Base-by-base conservation (phyloP, 768 basidiomycete species). In the Fibroporia radiculosa region DNA sequence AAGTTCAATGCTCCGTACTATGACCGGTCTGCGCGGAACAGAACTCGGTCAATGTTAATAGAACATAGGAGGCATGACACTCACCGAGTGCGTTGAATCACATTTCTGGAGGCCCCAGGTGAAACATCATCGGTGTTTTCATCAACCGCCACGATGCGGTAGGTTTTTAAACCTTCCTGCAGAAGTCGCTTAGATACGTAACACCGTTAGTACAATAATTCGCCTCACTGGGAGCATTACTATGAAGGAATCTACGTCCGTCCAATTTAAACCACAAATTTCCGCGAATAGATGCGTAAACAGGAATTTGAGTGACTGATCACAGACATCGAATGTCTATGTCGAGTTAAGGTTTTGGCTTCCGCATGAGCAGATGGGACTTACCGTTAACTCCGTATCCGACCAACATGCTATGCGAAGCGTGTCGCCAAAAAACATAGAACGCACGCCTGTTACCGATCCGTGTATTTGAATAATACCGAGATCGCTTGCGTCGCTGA, bases 401-500 rank as follows among this genome's bases (percentile, higher is more conserved):
- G 56, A 58, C 54, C 55, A 56, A 12, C 40, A 50, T 16, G 43
- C 37, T 0, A 52, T 49, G 24, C 51, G 44, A 2, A 52, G 38
- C 82, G 61, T 8, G 72, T 55, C 1, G 66, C 63, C 4, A 72
- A 71, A 32, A 72, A 40, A 31, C 54, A 28, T 55, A 49, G 33
- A 52, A 44, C 39, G 59, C 56, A 24, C 59, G 54, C 33, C 58
- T 54, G 26, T 39, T 7, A 67, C 39, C 8, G 57, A 35, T 20
- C 56, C 60, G 6, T 56, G 54, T 13, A 60, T 39, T 16, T 60
- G 44, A 16, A 72, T 13, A 16, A 60, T 51, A 3, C 72, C 74
- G 8, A 66, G 42, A 37, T 65, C 59, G 6, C 52, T 32, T 12
- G 59, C 60, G 2, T 67, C 60, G 16, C 64, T 68, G 6, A 68